phyloP scores from a whole-genome alignment of 495 filamentous ascomycete genomes.

The Chaetomium cochliodes region DNA sequence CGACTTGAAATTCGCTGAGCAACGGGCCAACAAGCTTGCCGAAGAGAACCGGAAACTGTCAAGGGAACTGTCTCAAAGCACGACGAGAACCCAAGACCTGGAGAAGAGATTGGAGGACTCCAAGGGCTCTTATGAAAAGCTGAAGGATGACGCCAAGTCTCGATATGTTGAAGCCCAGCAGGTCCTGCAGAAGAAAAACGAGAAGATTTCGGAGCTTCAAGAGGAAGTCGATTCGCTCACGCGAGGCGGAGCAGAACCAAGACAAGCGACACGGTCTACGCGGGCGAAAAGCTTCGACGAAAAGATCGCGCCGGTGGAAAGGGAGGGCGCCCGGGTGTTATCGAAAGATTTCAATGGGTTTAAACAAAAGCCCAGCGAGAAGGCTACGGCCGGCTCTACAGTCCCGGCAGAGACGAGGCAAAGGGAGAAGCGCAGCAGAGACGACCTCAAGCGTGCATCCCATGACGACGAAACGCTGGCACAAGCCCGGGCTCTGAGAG shows the following conservation, averaged over 20 bases:
- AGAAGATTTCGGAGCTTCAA: slow-evolving; percentile 53
- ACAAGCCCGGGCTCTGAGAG: slow-evolving; percentile 31
- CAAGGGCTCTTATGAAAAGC: slow-evolving; percentile 51
- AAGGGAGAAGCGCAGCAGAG: slow-evolving; percentile 15
- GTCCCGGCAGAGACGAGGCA: slow-evolving; percentile 4
- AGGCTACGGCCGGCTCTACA: slow-evolving; percentile 14
- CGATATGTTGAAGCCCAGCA: slow-evolving; percentile 54
- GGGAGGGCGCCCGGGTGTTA: slow-evolving; percentile 23
- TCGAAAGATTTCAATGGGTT: slow-evolving; percentile 27
- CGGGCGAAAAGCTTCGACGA: slow-evolving; percentile 30
- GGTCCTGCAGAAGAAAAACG: slow-evolving; percentile 63
- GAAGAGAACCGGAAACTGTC: slow-evolving; percentile 50
- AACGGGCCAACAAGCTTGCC: slow-evolving; percentile 41
- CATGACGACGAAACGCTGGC: slow-evolving; percentile 29
- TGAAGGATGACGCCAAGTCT: slow-evolving; percentile 61
- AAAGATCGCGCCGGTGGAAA: slow-evolving; percentile 28
- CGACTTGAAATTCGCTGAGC: slow-evolving; percentile 48
- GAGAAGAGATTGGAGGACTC: slow-evolving; percentile 44
- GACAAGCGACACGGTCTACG: slow-evolving; percentile 17
- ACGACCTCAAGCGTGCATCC: slow-evolving; percentile 18
- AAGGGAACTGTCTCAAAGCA: slow-evolving; percentile 40
- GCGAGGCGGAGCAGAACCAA: slow-evolving; percentile 25
- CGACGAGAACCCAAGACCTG: slow-evolving; percentile 42
- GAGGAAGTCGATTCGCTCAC: slow-evolving; percentile 34
- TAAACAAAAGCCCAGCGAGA: slow-evolving; percentile 21